Base-by-base conservation (phyloP, 169 alveolate genomes). In the Cryptosporidium tyzzeri region DNA sequence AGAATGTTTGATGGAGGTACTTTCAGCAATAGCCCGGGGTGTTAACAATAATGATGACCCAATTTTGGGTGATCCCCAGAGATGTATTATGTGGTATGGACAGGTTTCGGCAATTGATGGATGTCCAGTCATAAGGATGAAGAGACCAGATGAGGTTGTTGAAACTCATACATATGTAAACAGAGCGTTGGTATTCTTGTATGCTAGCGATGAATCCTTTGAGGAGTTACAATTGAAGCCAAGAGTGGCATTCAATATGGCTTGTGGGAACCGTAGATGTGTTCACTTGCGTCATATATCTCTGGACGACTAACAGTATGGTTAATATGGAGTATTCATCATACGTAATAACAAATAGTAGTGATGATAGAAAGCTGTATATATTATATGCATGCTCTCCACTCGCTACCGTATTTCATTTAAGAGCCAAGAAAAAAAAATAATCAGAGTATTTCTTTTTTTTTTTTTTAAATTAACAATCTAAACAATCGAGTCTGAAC, bases 81-180 rank as follows among this genome's bases (percentile, higher is more conserved):
- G 94, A 53, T 96, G 98, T 71, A 97, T 95, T 31, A 86, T 94
- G 50, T 96, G 98, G 98, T 86, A 93, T 68, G 98, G 98, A 18
- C 95, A 94, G 39, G 86, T 93, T 68, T 91, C 93, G 48, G 94
- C 87, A 61, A 95, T 93, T 37, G 97, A 95, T 86, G 94, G 93
- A 44, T 86, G 94, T 62, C 98, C 98, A 3, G 95, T 96, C 55
- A 95, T 96, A 69, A 91, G 95, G 26, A 92, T 95, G 93, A 92
- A 91, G 53, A 93, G 93, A 67, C 96, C 97, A 18, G 96, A 95
- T 18, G 97, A 95, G 39, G 85, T 91, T 7, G 93, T 91, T 23
- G 97, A 93, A 69, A 93, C 96, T 8, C 94, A 92, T 68, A 94
- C 98, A 1, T 95, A 94, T 92, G 98, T 96, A 44, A 96, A 92